Base-by-base conservation (phyloP, 768 basidiomycete species). In the Auriscalpium vulgare region DNA sequence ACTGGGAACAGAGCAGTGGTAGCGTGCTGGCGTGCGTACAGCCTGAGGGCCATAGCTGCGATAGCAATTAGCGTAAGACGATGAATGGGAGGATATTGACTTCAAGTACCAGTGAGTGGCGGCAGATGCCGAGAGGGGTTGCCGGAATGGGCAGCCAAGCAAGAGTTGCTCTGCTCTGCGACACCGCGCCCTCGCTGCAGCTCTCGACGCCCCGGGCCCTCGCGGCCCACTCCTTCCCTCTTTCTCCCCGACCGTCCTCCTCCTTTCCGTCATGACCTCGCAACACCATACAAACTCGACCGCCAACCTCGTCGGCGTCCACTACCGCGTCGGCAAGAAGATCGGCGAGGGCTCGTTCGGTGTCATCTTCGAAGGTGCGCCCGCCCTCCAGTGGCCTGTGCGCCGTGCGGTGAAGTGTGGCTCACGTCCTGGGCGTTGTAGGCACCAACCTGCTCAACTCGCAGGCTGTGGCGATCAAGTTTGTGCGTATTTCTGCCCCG, bases 281-380 rank as follows among this genome's bases (percentile, higher is more conserved):
- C 66, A 72, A 62, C 85, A 80, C 3, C 68, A 69, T 62, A 74
- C 82, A 2, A 77, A 80, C 47, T 80, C 83, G 4, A 81, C 81
- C 45, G 78, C 85, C 58, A 88, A 88, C 72, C 75, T 95, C 68
- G 93, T 97, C 65, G 93, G 95, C 53, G 84, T 89, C n/a, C 94
- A 97, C 76, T 98, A 95, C 76, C 85, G 91, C 56, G 95, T 98
- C 19, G 95, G 95, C 64, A 91, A 90, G 81, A 98, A 98, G 83
- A 97, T 99, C 72, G 97, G 97, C 60, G 97, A 99, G 72, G 97
- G 97, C 60, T 91, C 88, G 8, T 99, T 99, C 70, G 97, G 97
- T 62, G 94, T 98, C 78, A 91, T 91, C 71, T 92, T 88, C 62
- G 90, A 91, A 75, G 90, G 89, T 86, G 56, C n/a, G 64, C 60